These are phyloP conservation scores for Yamadazyma oceani DNA, from an alignment of 1,139 yeast species.

Conservation along the genomic window DNA sequence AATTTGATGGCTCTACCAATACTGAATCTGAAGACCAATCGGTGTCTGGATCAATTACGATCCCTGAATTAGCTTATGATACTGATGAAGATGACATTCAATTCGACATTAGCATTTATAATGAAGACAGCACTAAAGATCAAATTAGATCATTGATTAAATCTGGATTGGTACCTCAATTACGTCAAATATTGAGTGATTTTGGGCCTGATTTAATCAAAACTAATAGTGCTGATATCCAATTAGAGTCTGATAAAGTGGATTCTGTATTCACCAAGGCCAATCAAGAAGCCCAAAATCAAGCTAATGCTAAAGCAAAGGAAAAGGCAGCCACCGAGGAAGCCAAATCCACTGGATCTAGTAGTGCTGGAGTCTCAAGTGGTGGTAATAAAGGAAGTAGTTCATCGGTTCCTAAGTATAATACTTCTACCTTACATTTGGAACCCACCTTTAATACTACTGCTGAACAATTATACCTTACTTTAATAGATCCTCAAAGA, in stretches of 20 bases:
- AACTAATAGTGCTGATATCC: conserved; percentile 84
- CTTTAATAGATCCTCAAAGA: conserved; percentile 73
- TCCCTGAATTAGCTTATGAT: conserved; percentile 97
- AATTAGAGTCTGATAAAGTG: conserved; percentile 65
- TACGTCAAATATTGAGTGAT: conserved; percentile 56
- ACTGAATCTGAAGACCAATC: conserved; percentile 30
- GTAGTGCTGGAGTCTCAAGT: conserved; percentile 13
- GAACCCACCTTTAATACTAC: conserved; percentile 84
- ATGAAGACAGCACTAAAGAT: conserved; percentile 54
- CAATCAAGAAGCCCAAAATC: conserved; percentile 45
- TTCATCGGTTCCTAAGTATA: conserved; percentile 54
- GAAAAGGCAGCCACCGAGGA: conserved; percentile 16
- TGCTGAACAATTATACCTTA: conserved; percentile 77
- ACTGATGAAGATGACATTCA: conserved; percentile 82
- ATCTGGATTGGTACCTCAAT: conserved; percentile 61
- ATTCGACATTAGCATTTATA: conserved; percentile 69
- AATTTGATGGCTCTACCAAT: conserved; percentile 51
- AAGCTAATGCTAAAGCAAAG: conserved; percentile 22
- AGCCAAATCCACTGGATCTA: conserved; percentile 3
- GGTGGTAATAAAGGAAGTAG: conserved; percentile 9
- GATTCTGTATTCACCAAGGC: conserved; percentile 66
- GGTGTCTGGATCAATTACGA: conserved; percentile 66
- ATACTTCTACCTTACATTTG: conserved; percentile 76
- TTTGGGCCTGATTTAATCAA: conserved; percentile 79
- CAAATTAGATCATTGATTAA: conserved; percentile 57